phyloP scores from a whole-genome alignment of 805 yeast genomes.

The Wickerhamiella spandovensis region DNA sequence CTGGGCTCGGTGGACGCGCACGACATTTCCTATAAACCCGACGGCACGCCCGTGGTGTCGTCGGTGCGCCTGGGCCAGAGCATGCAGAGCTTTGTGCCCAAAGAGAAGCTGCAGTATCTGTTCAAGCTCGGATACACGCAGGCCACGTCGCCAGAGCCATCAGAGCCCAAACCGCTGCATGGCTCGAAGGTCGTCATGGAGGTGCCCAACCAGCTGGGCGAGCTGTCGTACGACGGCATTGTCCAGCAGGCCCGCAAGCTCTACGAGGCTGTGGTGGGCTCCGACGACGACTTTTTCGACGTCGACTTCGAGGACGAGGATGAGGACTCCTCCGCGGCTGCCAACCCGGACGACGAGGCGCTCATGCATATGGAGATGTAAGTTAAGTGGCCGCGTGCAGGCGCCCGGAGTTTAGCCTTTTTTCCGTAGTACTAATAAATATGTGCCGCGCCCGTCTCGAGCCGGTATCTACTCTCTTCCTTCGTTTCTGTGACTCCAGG shows the following conservation, averaged over 20 bases:
- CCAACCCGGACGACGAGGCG: conserved; percentile 27
- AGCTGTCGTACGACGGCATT: conserved; percentile 83
- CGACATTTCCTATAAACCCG: conserved; percentile 38
- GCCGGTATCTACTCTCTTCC: too few relatives aligned
- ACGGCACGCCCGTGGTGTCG: conserved; percentile 58
- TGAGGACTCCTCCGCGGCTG: conserved; percentile 20
- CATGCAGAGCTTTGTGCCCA: conserved; percentile 72
- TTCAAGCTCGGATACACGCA: conserved; percentile 52
- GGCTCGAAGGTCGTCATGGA: conserved; percentile 23
- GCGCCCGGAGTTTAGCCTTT: neutral
- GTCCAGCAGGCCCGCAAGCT: conserved; percentile 66
- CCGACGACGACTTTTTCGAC: conserved; percentile 91
- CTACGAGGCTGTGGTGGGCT: conserved; percentile 71
- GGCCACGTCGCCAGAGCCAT: conserved; percentile 19
- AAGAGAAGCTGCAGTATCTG: conserved; percentile 49
- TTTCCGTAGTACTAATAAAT: neutral
- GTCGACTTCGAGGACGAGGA: conserved; percentile 81
- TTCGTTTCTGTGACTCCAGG: too few relatives aligned
- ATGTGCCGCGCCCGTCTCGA: too few relatives aligned
- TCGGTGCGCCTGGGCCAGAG: conserved; percentile 80
- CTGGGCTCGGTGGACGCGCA: conserved; percentile 42
- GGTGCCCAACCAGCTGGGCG: conserved; percentile 62
- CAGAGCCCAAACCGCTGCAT: conserved; percentile 12
- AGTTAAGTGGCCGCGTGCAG: neutral
- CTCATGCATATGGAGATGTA: conserved; percentile 22